Evolutionary conservation across 495 filamentous ascomycete species (phyloP), one percentile per base, ranked within the genome.

Genomic region (Amphirosellinia nigrospora): DNA sequence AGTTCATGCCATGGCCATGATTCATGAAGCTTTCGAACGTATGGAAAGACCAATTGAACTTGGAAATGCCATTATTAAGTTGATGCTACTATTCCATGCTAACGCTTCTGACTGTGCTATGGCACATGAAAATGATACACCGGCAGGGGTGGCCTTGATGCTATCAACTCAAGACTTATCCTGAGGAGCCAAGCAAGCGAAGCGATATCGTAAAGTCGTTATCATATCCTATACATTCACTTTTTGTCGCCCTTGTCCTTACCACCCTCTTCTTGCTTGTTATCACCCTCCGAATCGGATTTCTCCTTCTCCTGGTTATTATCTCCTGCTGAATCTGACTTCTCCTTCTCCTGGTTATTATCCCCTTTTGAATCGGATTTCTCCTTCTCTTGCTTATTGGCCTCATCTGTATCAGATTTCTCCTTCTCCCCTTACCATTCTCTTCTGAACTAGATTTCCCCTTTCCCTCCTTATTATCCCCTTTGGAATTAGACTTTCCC

Each of bases 371-470:
- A 58, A 36, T 58, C 55, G 0, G 55, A 58, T 70, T 15, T 52
- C 15, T 2, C 52, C 56, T 41, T 62, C 16, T 62, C 58, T 56
- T 68, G 15, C n/a, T 75, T n/a, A 16, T 70, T 62, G 19, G 4
- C 38, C 15, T 50, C 38, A 66, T 76, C 55, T 1, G 55, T 36
- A 36, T 58, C 55, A 1, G 55, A 58, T 70, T 15, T 52, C 15
- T 2, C 52, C 56, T 41, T 62, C 16, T 62, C 58, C 61, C 64
- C n/a, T 41, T 39, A 19, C 34, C 34, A n/a, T 48, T 48, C 56
- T 45, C 43, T 7, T 73, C 69, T 41, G 70, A 36, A 26, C 39
- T 39, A 11, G 45, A 32, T 56, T 77, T 71, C 19, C 70, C 43
- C 11, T 66, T 41, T 9, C 64, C 50, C 26, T 69, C 38, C 26